These are phyloP conservation scores for Saccharomyces hybrid DNA, from an alignment of 1,139 yeast genomes.

Conservation along the genomic window DNA sequence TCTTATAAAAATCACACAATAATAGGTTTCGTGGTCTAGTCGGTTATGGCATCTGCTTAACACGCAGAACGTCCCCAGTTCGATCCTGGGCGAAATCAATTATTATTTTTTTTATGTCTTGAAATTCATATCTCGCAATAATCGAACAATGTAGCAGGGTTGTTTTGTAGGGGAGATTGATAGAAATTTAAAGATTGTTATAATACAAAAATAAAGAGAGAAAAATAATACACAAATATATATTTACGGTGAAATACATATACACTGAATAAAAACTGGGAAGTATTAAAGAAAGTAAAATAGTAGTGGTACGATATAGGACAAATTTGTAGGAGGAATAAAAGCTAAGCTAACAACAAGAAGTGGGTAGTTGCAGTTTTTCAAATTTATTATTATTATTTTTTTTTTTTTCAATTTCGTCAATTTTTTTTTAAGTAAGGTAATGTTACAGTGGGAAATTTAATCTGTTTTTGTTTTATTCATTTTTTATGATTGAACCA, in stretches of 20 bases:
- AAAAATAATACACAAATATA: neutral
- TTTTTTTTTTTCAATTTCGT: neutral
- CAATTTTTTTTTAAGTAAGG: neutral
- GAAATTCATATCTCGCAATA: too few relatives aligned
- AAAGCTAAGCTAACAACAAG: neutral
- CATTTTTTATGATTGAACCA: neutral
- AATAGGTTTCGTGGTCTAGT: slow-evolving; percentile 83
- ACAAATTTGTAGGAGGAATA: neutral
- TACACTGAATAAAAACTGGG: neutral
- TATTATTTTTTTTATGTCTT: neutral
- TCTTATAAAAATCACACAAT: neutral
- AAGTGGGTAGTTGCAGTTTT: too few relatives aligned
- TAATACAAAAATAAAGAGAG: neutral
- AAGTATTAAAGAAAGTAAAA: neutral
- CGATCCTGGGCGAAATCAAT: slow-evolving; percentile 98
- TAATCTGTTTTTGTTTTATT: neutral
- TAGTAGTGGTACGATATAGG: neutral
- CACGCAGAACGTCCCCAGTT: slow-evolving; percentile 99
- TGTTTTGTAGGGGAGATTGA: too few relatives aligned
- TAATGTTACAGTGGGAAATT: neutral
- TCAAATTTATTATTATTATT: too few relatives aligned
- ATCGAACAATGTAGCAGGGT: too few relatives aligned
- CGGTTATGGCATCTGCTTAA: slow-evolving; percentile 99
- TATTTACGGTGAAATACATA: too few relatives aligned
- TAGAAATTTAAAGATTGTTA: neutral